Evolutionary conservation across 345 rosid genomes (phyloP).

Genomic region (Gynandropsis gynandra): DNA sequence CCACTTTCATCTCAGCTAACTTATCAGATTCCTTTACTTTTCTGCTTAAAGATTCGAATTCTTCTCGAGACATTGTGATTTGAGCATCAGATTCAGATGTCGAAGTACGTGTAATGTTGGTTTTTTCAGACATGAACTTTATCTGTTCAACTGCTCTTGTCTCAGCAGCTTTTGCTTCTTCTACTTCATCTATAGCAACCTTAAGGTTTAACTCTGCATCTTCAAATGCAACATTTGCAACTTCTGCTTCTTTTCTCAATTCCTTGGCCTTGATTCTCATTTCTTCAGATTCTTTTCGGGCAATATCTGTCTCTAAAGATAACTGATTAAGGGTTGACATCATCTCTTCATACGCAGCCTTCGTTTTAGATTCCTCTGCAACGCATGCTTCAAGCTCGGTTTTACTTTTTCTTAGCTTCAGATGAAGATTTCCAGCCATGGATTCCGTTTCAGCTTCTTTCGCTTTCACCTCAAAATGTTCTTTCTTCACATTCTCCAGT

Average conservation of each 20-base stretch:
- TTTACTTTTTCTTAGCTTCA: constrained; percentile 64
- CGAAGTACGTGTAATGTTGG: constrained; percentile 66
- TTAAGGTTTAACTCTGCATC: constrained; percentile 66
- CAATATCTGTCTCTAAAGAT: constrained; percentile 59
- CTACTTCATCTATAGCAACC: constrained; percentile 76
- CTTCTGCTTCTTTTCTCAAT: constrained; percentile 62
- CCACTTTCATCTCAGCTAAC: constrained; percentile 87
- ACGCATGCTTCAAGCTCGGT: constrained; percentile 67
- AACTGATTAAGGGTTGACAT: constrained; percentile 64
- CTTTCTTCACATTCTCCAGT: constrained; percentile 65
- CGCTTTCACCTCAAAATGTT: constrained; percentile 58
- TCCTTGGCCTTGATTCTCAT: constrained; percentile 62
- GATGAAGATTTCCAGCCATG: constrained; percentile 70
- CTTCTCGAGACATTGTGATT: constrained; percentile 74
- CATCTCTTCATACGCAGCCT: constrained; percentile 75
- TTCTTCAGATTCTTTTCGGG: constrained; percentile 60
- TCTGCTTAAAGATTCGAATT: constrained; percentile 61
- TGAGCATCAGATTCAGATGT: constrained; percentile 73
- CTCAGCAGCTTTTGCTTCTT: constrained; percentile 79
- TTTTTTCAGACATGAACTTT: constrained; percentile 57
- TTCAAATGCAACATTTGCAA: constrained; percentile 44
- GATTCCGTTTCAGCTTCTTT: constrained; percentile 84
- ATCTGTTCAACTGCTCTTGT: constrained; percentile 60
- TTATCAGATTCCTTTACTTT: constrained; percentile 69
- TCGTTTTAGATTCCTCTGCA: constrained; percentile 53